Conservation (phyloP, 1,139 yeast genomes). For the Taphrina pruni region DNA sequence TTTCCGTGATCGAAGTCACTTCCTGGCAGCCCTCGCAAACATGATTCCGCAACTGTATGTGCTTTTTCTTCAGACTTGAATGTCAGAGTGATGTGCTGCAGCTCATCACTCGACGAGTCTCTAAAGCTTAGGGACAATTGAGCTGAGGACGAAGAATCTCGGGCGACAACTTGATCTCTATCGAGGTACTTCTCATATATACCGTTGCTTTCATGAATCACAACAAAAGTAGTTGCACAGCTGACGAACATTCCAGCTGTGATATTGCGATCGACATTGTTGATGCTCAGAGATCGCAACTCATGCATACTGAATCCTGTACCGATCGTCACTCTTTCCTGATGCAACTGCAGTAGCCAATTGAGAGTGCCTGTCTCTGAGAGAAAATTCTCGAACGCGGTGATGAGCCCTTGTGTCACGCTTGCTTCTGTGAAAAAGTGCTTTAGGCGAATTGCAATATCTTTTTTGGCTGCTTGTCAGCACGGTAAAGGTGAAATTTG, state of each 20-base stretch:
- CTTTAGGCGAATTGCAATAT: background rate
- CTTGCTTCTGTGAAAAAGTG: background rate
- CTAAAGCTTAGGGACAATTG: background rate
- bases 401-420: background rate
- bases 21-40: background rate
- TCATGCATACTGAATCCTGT: background rate
- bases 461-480: conserved; percentile 11
- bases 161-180: background rate
- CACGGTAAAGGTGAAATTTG: background rate
- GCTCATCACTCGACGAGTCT: background rate
- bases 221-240: background rate
- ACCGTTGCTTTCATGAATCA: background rate
- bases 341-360: background rate
- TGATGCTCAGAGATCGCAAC: background rate
- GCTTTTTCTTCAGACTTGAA: background rate
- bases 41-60: background rate
- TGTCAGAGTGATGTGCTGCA: background rate
- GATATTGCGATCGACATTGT: background rate
- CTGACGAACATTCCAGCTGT: background rate
- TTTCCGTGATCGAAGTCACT: background rate
- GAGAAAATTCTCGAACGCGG: conserved; percentile 1
- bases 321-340: background rate
- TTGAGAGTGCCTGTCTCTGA: background rate
- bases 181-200: background rate
- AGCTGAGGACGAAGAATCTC: background rate